A percentile compares a stretch with the other conserved stretches of the same genome.
These are phyloP conservation scores for Macaranga tanarius DNA, from an alignment of 441 rosid genomes.

Conservation along the genomic window DNA sequence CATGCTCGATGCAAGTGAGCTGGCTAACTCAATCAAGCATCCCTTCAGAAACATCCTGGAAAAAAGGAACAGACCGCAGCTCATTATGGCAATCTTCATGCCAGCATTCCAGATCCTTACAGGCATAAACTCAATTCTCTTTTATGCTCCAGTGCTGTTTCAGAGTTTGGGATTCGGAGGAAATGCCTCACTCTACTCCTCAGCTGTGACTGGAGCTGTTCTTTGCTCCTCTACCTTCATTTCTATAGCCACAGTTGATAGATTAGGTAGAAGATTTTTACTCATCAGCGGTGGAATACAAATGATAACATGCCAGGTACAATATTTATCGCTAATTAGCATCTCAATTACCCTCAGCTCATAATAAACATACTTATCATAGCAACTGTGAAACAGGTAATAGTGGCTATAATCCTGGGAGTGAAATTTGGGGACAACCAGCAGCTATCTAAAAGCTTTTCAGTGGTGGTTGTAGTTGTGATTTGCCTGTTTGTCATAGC, in stretches of 20 bases:
- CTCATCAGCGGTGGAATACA: conserved; percentile 84
- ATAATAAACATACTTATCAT: background rate
- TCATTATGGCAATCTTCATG: conserved; percentile 76
- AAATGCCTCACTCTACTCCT: conserved; percentile 74
- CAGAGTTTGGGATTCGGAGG: conserved; percentile 80
- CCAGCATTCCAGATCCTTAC: conserved; percentile 86
- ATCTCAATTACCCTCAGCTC: background rate
- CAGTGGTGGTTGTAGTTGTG: conserved; percentile 57
- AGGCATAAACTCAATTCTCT: conserved; percentile 88
- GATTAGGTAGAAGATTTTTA: conserved; percentile 63
- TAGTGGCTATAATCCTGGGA: conserved; percentile 70
- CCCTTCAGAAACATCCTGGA: conserved; percentile 75
- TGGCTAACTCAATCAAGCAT: conserved; percentile 75
- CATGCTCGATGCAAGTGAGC: conserved; percentile 74
- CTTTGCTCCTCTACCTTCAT: conserved; percentile 68
- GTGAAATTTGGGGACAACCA: conserved; percentile 56
- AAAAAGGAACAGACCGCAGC: conserved; percentile 68
- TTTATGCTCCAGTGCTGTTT: conserved; percentile 87
- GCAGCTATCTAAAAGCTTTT: conserved; percentile 59
- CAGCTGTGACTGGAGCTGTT: conserved; percentile 88
- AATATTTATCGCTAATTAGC: background rate
- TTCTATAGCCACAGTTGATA: conserved; percentile 71
- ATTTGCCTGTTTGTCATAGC: conserved; percentile 79
- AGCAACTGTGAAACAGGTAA: conserved; percentile 38
- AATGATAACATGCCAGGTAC: conserved; percentile 80